Conservation (phyloP, 2,329 filamentous ascomycete species). For the Hysterium pulicare region DNA sequence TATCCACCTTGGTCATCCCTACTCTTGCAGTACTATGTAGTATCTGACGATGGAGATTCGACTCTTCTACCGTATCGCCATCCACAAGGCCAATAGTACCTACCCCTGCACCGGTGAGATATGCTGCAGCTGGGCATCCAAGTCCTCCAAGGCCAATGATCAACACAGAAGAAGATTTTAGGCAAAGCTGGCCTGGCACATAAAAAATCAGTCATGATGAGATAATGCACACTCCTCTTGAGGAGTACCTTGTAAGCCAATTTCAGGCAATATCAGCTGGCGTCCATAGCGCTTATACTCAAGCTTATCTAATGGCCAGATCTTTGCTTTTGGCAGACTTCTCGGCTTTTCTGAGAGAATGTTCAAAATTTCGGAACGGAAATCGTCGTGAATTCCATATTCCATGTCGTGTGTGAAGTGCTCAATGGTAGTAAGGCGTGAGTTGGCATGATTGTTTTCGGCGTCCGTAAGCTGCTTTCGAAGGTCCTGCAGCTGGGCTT, state of each 20-base stretch:
- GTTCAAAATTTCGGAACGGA: constrained; percentile 41
- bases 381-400: constrained; percentile 42
- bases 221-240: constrained; percentile 1
- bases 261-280: constrained; percentile 81
- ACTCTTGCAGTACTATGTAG: constrained; percentile 70
- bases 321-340: constrained; percentile 8
- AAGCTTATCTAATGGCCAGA: constrained; percentile 65
- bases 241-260: constrained; percentile 68
- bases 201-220: constrained; percentile 3
- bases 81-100: constrained; percentile 82
- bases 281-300: constrained; percentile 87
- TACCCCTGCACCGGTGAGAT: constrained; percentile 84
- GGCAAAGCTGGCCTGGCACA: constrained; percentile 66
- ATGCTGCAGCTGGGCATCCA: constrained; percentile 88
- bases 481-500: constrained; percentile 39
- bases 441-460: constrained; percentile 32
- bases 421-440: constrained; percentile 14
- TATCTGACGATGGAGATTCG: constrained; percentile 91
- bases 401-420: constrained; percentile 35
- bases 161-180: constrained; percentile 69
- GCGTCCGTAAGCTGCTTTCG: constrained; percentile 42
- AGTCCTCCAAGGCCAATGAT: constrained; percentile 85
- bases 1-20: constrained; percentile 76
- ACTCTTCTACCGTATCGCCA: constrained; percentile 80
- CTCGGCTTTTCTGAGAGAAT: constrained; percentile 25